A percentile compares a stretch with the other conserved stretches of the same genome.
These are phyloP conservation scores for Didymella pomorum DNA, from an alignment of 2,329 filamentous ascomycete genomes.

Conservation along the genomic window DNA sequence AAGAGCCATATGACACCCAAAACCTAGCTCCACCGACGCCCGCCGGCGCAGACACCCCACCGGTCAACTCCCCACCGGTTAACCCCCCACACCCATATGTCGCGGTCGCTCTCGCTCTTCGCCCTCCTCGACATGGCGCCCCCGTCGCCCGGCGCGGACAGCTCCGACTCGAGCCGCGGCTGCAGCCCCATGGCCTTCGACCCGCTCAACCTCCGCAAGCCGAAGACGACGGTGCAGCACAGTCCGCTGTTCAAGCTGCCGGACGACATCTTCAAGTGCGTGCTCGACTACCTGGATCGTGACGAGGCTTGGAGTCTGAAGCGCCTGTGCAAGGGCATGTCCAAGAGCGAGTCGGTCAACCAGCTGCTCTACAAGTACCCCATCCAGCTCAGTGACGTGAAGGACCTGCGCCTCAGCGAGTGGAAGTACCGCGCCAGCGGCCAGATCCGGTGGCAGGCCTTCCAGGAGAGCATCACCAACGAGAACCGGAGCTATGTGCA, in stretches of 20 bases:
- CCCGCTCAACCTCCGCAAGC: slow-evolving; percentile 27
- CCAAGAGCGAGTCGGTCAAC: slow-evolving; percentile 39
- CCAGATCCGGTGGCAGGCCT: slow-evolving; percentile 40
- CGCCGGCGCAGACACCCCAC: background rate
- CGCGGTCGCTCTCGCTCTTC: slow-evolving; percentile 27
- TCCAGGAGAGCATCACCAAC: slow-evolving; percentile 45
- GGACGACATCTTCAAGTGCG: slow-evolving; percentile 49
- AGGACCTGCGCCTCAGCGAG: slow-evolving; percentile 42
- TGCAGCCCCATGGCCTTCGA: slow-evolving; percentile 36
- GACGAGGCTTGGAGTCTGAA: slow-evolving; percentile 47
- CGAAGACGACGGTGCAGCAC: slow-evolving; percentile 25
- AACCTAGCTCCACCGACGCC: background rate
- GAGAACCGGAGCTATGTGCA: slow-evolving; percentile 43
- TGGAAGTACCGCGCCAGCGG: slow-evolving; percentile 46
- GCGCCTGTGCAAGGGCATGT: slow-evolving; percentile 43
- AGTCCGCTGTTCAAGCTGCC: slow-evolving; percentile 45
- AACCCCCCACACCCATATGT: slow-evolving; percentile 6
- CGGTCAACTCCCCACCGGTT: too few species aligned
- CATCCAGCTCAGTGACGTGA: slow-evolving; percentile 42
- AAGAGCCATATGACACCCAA: background rate
- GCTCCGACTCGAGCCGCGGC: slow-evolving; percentile 33
- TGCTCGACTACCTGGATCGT: slow-evolving; percentile 47
- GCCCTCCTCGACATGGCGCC: slow-evolving; percentile 34
- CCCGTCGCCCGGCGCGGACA: slow-evolving; percentile 28
- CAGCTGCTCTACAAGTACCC: slow-evolving; percentile 47